A percentile compares a stretch with the other conserved stretches of the same genome.
phyloP scores from a whole-genome alignment of 1,284 basidiomycete genomes.

The Trichosporon sp. region DNA sequence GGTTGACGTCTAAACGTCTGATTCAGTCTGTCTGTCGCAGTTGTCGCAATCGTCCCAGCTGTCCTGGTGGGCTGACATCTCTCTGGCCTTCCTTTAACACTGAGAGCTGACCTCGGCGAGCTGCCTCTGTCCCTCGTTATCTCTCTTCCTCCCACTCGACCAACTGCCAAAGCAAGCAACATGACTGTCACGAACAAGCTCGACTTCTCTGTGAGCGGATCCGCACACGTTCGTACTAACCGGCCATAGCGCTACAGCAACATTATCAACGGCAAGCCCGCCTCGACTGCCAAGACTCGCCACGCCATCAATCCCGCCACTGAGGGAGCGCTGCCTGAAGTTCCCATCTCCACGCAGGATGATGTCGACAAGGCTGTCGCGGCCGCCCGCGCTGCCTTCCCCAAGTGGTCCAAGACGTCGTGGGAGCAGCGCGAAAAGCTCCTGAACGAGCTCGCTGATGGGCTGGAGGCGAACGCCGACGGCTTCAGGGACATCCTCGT shows the following conservation, averaged over 20 bases:
- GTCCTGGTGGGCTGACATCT: no score
- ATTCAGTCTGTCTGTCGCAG: no score
- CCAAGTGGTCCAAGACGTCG: constrained; percentile 72
- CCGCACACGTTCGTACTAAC: constrained; percentile 52
- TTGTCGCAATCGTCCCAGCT: no score
- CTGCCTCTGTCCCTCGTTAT: no score
- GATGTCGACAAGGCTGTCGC: constrained; percentile 76
- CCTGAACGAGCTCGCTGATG: constrained; percentile 28
- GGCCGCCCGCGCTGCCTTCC: constrained; percentile 70
- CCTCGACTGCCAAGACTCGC: constrained; percentile 64
- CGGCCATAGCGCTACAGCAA: constrained; percentile 67
- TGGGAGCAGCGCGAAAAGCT: constrained; percentile 30
- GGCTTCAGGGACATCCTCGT: constrained; percentile 41
- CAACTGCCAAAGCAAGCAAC: background rate
- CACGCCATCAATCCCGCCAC: constrained; percentile 81
- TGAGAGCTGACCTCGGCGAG: no score
- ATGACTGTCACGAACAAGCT: background rate
- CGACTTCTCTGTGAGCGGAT: background rate
- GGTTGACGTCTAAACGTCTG: no score
- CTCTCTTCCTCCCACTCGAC: background rate
- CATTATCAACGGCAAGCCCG: constrained; percentile 73
- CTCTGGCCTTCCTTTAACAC: no score
- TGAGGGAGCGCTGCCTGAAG: constrained; percentile 66
- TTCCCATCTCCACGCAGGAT: constrained; percentile 76
- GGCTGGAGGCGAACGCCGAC: constrained; percentile 30